Conservation (phyloP, 2,329 filamentous ascomycete species). For the Coccinonectria pachysandricola region DNA sequence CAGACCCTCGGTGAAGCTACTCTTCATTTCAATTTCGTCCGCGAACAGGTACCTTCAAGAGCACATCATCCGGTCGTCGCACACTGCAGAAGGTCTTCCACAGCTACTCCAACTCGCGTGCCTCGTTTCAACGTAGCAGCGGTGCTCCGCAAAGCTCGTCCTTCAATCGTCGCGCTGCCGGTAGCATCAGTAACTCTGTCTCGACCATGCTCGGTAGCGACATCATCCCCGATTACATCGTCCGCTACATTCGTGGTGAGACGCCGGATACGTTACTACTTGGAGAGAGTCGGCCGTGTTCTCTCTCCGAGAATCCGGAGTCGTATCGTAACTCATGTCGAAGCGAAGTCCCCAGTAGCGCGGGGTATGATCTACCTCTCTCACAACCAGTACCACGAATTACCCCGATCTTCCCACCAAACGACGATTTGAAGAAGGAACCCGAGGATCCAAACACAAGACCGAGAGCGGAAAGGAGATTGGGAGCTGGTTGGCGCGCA, state of each 20-base stretch:
- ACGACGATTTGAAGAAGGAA: constrained; percentile 18
- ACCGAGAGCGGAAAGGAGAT: constrained; percentile 16
- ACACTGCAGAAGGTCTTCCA: constrained; percentile 19
- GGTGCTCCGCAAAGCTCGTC: constrained; percentile 14
- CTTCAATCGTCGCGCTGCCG: constrained; percentile 15
- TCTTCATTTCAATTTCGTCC: constrained; percentile 5
- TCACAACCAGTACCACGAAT: too few species aligned
- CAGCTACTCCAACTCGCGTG: constrained; percentile 18
- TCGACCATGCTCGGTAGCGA: constrained; percentile 29
- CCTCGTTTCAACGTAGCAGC: constrained; percentile 12
- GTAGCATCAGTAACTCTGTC: constrained; percentile 19
- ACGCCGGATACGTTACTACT: constrained; percentile 40
- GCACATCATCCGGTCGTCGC: constrained; percentile 15
- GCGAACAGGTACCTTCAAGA: constrained; percentile 17
- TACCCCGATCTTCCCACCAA: constrained; percentile 15
- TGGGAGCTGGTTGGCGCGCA: constrained; percentile 36
- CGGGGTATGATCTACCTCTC: constrained; percentile 6
- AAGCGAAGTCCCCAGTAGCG: too few species aligned
- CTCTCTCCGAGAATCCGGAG: constrained; percentile 17
- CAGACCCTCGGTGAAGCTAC: not conserved
- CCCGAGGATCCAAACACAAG: constrained; percentile 9
- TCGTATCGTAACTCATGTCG: constrained; percentile 6
- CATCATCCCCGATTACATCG: constrained; percentile 44
- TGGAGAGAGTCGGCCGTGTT: too few species aligned
- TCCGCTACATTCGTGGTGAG: constrained; percentile 45